Evolutionary conservation across 768 basidiomycete genomes (phyloP), one percentile per base, ranked within the genome.

Genomic region (Hygrocybe coccinea): DNA sequence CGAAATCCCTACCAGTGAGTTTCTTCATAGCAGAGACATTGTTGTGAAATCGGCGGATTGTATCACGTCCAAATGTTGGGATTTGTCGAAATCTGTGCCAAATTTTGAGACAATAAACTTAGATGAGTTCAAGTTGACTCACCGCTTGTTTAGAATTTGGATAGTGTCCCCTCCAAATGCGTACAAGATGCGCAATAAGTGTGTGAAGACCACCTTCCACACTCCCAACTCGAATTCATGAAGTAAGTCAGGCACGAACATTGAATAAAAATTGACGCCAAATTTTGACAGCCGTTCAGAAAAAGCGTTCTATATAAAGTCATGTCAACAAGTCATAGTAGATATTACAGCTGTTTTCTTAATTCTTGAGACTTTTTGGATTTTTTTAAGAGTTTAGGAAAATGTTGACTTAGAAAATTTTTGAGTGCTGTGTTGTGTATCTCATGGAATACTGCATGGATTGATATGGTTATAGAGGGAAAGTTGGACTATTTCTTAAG

Each of bases 21-120:
- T 72, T 66, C 35, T 68, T 69, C 65, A 75, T 67, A 10, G 67
- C 67, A 0, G 71, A 67, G 0, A 69, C 65, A 57, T 75, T 73
- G 1, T 41, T 49, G 15, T 60, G 52, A 53, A 78, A 78, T 7
- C 60, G 54, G 0, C 71, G 64, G 6, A 79, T 79, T 0, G 69
- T 67, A 2, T 56, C 64, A 1, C 59, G 56, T 0, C 71, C 71
- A 56, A 70, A 72, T 6, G 61, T 39, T 3, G 53, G 52, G 17
- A 61, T 48, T 21, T 52, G 5, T 2, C 60, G 58, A 47, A 41
- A 62, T 34, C 60, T 62, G 12, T 65, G 63, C 15, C 68, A 22
- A 51, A 21, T 19, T 14, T 69, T 14, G 7, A 49, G 19, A 14
- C 12, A 37, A 12, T 6, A 21, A 33, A 15, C n/a, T n/a, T n/a